phyloP scores from a whole-genome alignment of 2,329 filamentous ascomycete genomes.

The Colletotrichum sansevieriae region DNA sequence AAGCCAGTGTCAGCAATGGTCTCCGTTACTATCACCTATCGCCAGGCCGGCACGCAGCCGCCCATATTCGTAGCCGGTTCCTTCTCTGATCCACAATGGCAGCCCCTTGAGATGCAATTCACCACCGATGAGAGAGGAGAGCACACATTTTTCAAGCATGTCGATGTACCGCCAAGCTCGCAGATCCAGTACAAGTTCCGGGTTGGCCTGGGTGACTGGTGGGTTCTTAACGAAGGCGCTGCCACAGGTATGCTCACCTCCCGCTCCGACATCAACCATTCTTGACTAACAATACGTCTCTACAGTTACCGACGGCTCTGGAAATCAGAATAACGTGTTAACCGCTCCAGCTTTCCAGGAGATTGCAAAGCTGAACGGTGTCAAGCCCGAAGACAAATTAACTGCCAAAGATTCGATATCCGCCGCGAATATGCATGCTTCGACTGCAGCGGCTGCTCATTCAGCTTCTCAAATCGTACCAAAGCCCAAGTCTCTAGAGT shows the following conservation, averaged over 20 bases:
- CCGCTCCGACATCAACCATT: not conserved
- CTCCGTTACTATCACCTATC: constrained; percentile 71
- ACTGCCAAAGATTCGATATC: not conserved
- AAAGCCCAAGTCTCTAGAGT: constrained; percentile 17
- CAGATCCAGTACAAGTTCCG: constrained; percentile 83
- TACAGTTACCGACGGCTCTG: constrained; percentile 56
- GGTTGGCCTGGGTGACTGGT: constrained; percentile 75
- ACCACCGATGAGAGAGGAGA: constrained; percentile 64
- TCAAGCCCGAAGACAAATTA: constrained; percentile 14
- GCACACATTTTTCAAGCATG: constrained; percentile 68
- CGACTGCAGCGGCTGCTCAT: constrained; percentile 5
- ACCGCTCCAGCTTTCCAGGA: constrained; percentile 44
- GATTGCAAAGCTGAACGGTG: constrained; percentile 16
- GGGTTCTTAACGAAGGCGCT: constrained; percentile 74
- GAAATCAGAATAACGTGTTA: constrained; percentile 64
- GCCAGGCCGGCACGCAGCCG: constrained; percentile 69
- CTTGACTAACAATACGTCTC: constrained; percentile 23
- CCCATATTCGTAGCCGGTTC: constrained; percentile 79
- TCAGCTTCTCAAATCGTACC: constrained; percentile 44
- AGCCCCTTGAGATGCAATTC: constrained; percentile 74
- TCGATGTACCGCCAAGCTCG: constrained; percentile 67
- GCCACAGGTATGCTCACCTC: constrained; percentile 64
- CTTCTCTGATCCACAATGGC: constrained; percentile 77
- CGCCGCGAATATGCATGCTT: constrained; percentile 18
- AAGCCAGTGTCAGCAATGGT: constrained; percentile 44